Conservation (phyloP, 2,329 filamentous ascomycete species). For the Blastomyces gilchristii region DNA sequence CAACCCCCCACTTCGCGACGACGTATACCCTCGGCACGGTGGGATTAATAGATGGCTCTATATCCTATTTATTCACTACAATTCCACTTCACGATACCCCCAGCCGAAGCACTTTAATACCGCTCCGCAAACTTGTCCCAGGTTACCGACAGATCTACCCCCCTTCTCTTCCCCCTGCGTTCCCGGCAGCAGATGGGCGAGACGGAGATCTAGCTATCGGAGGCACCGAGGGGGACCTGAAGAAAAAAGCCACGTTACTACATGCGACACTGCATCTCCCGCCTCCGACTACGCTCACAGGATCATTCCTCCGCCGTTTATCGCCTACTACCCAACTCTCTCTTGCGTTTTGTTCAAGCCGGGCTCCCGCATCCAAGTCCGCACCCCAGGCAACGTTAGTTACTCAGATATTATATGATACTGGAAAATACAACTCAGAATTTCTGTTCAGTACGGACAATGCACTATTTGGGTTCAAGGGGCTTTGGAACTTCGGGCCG, state of each 20-base stretch:
- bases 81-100: constrained; percentile 57
- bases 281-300: constrained; percentile 76
- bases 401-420: constrained; percentile 55
- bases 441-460: constrained; percentile 89
- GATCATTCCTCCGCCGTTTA: constrained; percentile 68
- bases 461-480: constrained; percentile 73
- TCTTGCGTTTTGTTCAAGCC: constrained; percentile 47
- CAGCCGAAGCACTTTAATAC: constrained; percentile 63
- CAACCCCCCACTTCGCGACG: constrained; percentile 85
- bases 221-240: constrained; percentile 1
- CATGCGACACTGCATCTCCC: constrained; percentile 39
- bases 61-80: constrained; percentile 92
- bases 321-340: constrained; percentile 69
- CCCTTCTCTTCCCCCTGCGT: constrained; percentile 27
- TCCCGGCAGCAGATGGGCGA: constrained; percentile 16
- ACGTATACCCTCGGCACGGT: constrained; percentile 85
- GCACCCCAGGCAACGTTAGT: constrained; percentile 37
- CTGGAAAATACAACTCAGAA: constrained; percentile 78
- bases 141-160: constrained; percentile 68
- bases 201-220: background rate
- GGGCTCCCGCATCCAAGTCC: constrained; percentile 33
- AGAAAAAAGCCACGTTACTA: constrained; percentile 34
- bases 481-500: constrained; percentile 87
- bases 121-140: constrained; percentile 64
- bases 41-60: constrained; percentile 88